These are phyloP conservation scores for Phytophthora idaei DNA, from an alignment of 352 stramenopile species.

Conservation along the genomic window DNA sequence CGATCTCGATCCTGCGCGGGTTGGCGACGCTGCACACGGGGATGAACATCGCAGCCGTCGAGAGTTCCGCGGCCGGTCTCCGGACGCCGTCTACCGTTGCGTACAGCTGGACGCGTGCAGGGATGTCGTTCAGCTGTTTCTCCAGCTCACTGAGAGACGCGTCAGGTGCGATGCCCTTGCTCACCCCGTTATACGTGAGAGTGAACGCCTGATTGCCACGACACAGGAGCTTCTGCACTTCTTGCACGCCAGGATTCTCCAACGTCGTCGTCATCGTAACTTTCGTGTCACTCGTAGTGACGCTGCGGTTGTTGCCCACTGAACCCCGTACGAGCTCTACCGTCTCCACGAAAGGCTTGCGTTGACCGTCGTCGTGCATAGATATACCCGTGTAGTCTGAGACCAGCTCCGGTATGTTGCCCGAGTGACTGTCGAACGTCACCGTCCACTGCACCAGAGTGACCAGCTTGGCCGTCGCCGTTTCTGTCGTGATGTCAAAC, in stretches of 20 bases:
- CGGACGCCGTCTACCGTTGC: slow-evolving; percentile 25
- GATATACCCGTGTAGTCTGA: slow-evolving; percentile 48
- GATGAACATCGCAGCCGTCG: slow-evolving; percentile 38
- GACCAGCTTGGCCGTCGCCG: slow-evolving; percentile 29
- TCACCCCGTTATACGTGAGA: slow-evolving; percentile 38
- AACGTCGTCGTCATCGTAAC: slow-evolving; percentile 57
- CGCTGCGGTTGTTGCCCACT: slow-evolving; percentile 71
- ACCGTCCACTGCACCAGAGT: slow-evolving; percentile 78
- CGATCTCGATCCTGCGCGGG: slow-evolving; percentile 47
- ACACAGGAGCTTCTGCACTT: slow-evolving; percentile 71
- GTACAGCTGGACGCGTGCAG: slow-evolving; percentile 56
- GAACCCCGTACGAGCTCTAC: slow-evolving; percentile 58
- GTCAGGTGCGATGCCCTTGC: slow-evolving; percentile 40
- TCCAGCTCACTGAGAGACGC: slow-evolving; percentile 58
- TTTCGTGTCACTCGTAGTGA: slow-evolving; percentile 57
- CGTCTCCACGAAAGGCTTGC: slow-evolving; percentile 56
- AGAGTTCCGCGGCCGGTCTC: slow-evolving; percentile 29
- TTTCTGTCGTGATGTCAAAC: slow-evolving; percentile 64
- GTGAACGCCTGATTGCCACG: slow-evolving; percentile 53
- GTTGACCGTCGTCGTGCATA: slow-evolving; percentile 56
- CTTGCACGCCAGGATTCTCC: slow-evolving; percentile 69
- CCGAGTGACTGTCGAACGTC: slow-evolving; percentile 61
- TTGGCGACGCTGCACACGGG: slow-evolving; percentile 68
- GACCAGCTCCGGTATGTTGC: slow-evolving; percentile 53
- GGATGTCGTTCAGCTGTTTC: slow-evolving; percentile 55